Evolutionary conservation across 2,329 filamentous ascomycete species (phyloP).

Genomic region (Penicillium corylophilum): DNA sequence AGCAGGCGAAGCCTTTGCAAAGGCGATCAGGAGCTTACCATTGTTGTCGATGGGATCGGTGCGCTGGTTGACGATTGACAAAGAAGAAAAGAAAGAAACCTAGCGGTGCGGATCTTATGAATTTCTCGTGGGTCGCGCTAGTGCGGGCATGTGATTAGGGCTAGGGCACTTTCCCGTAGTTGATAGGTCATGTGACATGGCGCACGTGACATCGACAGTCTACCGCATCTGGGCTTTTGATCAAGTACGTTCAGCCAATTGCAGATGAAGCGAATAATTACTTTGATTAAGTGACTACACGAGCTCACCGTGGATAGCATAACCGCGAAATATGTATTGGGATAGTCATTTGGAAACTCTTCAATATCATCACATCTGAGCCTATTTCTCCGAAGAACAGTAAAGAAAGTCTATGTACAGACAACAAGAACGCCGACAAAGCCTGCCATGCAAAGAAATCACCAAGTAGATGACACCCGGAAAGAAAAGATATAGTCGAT

Average conservation of each 20-base stretch:
- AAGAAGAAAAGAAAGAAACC: slow-evolving; percentile 31
- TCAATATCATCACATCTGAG: slow-evolving; percentile 12
- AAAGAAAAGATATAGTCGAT: background rate
- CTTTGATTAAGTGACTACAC: too few species aligned
- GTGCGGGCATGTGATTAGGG: slow-evolving; percentile 26
- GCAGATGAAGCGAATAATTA: background rate
- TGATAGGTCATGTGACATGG: background rate
- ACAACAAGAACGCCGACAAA: slow-evolving; percentile 10
- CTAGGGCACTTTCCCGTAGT: slow-evolving; percentile 7
- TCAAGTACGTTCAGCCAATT: background rate
- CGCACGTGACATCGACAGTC: background rate
- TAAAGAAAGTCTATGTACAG: slow-evolving; percentile 6
- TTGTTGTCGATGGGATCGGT: slow-evolving; percentile 56
- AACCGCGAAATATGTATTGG: background rate
- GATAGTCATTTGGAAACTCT: background rate
- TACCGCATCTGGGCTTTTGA: background rate
- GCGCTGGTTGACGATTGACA: slow-evolving; percentile 50
- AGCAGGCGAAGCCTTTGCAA: slow-evolving; percentile 27
- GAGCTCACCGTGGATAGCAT: too few species aligned
- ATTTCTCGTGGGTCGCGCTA: slow-evolving; percentile 38
- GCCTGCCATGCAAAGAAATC: background rate
- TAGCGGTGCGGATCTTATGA: slow-evolving; percentile 24
- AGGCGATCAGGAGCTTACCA: slow-evolving; percentile 60
- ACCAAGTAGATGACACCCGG: background rate
- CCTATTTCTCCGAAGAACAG: background rate